A percentile compares a stretch with the other conserved stretches of the same genome.
phyloP scores from a whole-genome alignment of 2,329 filamentous ascomycete species.

The Camptophora hylomeconis region DNA sequence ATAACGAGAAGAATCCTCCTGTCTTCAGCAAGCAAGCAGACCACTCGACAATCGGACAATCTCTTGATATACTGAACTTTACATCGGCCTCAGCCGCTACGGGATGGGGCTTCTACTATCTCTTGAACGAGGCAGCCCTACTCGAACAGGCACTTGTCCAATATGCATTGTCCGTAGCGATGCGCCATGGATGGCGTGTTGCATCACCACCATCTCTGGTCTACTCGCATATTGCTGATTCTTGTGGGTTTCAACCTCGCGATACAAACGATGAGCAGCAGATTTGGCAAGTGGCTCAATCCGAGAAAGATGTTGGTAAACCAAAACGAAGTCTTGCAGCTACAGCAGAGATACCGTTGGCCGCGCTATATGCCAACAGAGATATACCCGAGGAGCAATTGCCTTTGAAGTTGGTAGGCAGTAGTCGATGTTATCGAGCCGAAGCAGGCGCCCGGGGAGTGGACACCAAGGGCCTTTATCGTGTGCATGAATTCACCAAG shows the following conservation, averaged over 20 bases:
- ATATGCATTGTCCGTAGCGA: conserved; percentile 65
- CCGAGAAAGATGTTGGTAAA: conserved; percentile 47
- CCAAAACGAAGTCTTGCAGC: conserved; percentile 67
- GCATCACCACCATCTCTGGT: conserved; percentile 82
- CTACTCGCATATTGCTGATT: conserved; percentile 77
- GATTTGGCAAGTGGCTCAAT: conserved; percentile 66
- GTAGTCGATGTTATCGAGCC: conserved; percentile 87
- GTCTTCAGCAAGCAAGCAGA: conserved; percentile 37
- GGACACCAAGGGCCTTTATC: conserved; percentile 87
- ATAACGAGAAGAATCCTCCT: conserved; percentile 38
- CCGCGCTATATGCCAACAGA: conserved; percentile 71
- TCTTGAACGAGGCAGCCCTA: conserved; percentile 79
- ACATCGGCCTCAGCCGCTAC: conserved; percentile 64
- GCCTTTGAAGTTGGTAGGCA: conserved; percentile 67
- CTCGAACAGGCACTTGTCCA: conserved; percentile 90
- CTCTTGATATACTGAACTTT: conserved; percentile 88
- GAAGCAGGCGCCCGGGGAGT: conserved; percentile 84
- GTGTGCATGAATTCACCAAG: conserved; percentile 97
- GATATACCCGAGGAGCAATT: conserved; percentile 52
- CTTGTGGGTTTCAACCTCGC: conserved; percentile 88
- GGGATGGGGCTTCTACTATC: conserved; percentile 97
- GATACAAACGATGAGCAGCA: conserved; percentile 87
- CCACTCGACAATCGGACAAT: conserved; percentile 73
- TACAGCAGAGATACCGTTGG: conserved; percentile 89
- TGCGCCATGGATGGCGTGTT: conserved; percentile 61